Conservation (phyloP, 768 basidiomycete genomes). For the Leccinum barrowsii region DNA sequence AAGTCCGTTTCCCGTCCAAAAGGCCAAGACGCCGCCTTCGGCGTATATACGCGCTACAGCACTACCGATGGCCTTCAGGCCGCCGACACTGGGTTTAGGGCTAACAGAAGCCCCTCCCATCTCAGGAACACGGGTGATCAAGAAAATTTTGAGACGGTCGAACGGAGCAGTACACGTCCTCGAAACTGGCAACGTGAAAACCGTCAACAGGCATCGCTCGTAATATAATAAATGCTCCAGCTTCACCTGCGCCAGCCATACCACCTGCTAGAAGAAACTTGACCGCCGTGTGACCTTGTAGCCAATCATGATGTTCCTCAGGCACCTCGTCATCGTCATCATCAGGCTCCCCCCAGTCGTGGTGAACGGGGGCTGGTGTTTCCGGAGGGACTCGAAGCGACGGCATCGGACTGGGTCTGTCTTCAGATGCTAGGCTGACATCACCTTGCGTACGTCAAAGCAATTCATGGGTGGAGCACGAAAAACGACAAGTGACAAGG, state of each 20-base stretch:
- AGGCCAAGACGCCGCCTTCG: conserved; percentile 85
- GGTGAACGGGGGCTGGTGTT: conserved; percentile 21
- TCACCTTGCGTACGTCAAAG: conserved; percentile 53
- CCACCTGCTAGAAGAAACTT: conserved; percentile 94
- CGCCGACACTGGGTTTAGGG: conserved; percentile 44
- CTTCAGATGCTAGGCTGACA: conserved; percentile 74
- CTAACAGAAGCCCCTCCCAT: conserved; percentile 52
- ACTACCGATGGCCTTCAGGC: conserved; percentile 59
- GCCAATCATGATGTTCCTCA: conserved; percentile 54
- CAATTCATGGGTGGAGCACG: conserved; percentile 17
- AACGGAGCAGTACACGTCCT: conserved; percentile 96
- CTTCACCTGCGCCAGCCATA: conserved; percentile 86
- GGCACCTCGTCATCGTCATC: conserved; percentile 58
- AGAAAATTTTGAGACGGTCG: conserved; percentile 92
- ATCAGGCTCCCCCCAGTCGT: conserved; percentile 39
- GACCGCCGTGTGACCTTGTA: conserved; percentile 71
- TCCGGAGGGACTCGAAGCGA: conserved; percentile 12
- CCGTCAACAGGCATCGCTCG: conserved; percentile 3
- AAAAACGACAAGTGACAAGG: conserved; percentile 11
- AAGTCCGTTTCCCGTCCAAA: conserved; percentile 97
- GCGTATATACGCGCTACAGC: conserved; percentile 82
- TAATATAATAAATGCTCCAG: conserved; percentile 34
- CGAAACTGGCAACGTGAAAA: conserved; percentile 59
- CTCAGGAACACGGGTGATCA: conserved; percentile 86
- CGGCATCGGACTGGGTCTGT: conserved; percentile 46